phyloP scores from a whole-genome alignment of 139 green algal genomes.

The Astrephomene gubernaculifera region DNA sequence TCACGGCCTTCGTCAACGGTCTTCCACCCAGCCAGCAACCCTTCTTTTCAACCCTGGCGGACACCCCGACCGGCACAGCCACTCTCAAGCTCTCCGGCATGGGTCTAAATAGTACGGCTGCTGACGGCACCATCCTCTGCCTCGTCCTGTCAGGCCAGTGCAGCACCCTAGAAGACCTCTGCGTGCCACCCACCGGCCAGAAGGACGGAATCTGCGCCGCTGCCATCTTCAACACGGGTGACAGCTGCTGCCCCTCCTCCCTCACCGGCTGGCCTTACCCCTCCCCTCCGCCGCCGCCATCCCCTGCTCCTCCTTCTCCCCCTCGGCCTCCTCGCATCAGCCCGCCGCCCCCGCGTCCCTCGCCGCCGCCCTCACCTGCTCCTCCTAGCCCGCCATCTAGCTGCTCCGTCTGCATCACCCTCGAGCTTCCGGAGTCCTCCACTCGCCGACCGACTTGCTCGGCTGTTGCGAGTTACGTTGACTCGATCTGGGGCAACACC shows the following conservation, averaged over 20 bases:
- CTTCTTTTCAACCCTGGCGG: neutral
- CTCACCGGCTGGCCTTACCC: neutral
- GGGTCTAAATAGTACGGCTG: neutral
- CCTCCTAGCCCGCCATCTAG: neutral
- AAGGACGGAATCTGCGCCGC: neutral
- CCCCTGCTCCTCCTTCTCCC: neutral
- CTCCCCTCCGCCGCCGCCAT: neutral
- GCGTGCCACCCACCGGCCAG: neutral
- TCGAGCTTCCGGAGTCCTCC: no score
- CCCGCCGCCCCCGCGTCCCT: neutral
- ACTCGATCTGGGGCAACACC: neutral
- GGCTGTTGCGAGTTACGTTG: neutral
- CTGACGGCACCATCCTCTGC: conserved; percentile 8
- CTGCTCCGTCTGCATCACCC: conserved; percentile 9
- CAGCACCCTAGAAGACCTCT: neutral
- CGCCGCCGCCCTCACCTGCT: neutral
- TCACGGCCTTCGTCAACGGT: neutral
- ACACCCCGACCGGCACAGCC: neutral
- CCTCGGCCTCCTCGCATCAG: neutral
- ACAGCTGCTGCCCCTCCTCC: conserved; percentile 4
- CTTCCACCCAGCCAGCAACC: neutral
- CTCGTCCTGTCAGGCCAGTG: neutral
- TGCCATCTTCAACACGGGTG: conserved; percentile 9
- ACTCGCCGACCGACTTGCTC: neutral
- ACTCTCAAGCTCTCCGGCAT: conserved; percentile 1